Base-by-base conservation (phyloP, 352 stramenopile species). In the Blastocystis sp. region DNA sequence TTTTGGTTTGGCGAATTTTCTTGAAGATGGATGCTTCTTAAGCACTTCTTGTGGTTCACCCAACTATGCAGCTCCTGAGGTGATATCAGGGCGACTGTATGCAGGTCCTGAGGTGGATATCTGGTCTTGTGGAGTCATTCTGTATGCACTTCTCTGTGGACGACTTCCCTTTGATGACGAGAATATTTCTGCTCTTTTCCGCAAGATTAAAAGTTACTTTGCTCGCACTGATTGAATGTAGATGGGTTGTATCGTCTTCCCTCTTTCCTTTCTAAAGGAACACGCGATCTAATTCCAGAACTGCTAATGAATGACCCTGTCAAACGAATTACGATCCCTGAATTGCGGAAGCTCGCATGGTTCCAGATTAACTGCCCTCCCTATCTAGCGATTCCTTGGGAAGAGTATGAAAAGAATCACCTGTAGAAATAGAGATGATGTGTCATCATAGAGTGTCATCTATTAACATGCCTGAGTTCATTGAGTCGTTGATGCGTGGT, bases 251-350 rank as follows among this genome's bases (percentile, higher is more conserved):
- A 99, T 92, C 96, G 93, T 90, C 92, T 99, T 43, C 97, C 97
- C 47, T 97, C 93, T 34, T 96, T 99, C 92, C 91, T 99, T 37
- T 97, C 94, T 39, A 95, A 98, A 90, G 94, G 98, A 78, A 95
- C 96, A 30, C 95, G 94, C 20, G 94, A 99, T 90, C 92, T 99
- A 24, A 99, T 99, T 90, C 96, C 96, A 59, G 93, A 96, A 39
- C 99, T 99, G 96, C 93, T 99, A 20, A 95, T 99, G 76, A 97
- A 99, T 26, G 97, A 99, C 90, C 97, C 97, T 1, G 98, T 98
- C 94, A 98, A 99, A 92, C 94, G 97, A 30, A 99, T 99, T 87
- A 99, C 96, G 37, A 98, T 99, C 88, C 93, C 96, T 3, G 96
- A 99, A 91, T 98, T 99, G 92, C 93, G 96, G 62, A 93, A 98